Percentiles rank a stretch among this genome's conserved stretches.
phyloP scores from a whole-genome alignment of 306 rosid genomes.

The Acacia crassicarpa region DNA sequence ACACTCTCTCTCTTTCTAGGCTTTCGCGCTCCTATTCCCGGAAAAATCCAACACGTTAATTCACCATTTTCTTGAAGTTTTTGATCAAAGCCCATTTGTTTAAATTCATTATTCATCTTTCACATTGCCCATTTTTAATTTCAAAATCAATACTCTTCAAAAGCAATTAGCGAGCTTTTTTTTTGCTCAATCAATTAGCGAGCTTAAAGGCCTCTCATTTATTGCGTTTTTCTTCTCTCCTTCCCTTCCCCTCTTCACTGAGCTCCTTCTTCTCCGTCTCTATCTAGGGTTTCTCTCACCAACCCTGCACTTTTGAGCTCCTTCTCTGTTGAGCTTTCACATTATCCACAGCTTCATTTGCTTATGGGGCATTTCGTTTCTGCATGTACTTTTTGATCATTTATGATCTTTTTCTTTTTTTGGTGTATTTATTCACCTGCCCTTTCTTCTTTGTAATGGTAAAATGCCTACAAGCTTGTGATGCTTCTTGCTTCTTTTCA shows the following conservation, averaged over 20 bases:
- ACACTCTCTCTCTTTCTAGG: slow-evolving; percentile 26
- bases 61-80: background rate
- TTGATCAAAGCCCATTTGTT: background rate
- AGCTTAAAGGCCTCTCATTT: slow-evolving; percentile 30
- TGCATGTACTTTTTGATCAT: slow-evolving; percentile 27
- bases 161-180: slow-evolving; percentile 6
- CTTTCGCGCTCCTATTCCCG: slow-evolving; percentile 36
- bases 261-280: background rate
- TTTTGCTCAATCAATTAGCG: no score
- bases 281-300: slow-evolving; percentile 39
- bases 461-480: background rate
- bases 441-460: background rate
- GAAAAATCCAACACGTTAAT: slow-evolving; percentile 31
- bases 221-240: slow-evolving; percentile 37
- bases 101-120: background rate
- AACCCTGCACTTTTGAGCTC: slow-evolving; percentile 2
- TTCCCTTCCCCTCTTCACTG: slow-evolving; percentile 23
- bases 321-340: slow-evolving; percentile 14
- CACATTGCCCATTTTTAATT: slow-evolving; percentile 24
- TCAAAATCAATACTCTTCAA: slow-evolving; percentile 31
- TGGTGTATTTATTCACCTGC: background rate
- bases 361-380: background rate
- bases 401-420: background rate
- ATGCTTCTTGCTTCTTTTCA: background rate
- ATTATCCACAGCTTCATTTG: background rate